A percentile compares a stretch with the other conserved stretches of the same genome.
Conservation (phyloP, 805 yeast genomes). For the Barnettozyma pratensis region DNA sequence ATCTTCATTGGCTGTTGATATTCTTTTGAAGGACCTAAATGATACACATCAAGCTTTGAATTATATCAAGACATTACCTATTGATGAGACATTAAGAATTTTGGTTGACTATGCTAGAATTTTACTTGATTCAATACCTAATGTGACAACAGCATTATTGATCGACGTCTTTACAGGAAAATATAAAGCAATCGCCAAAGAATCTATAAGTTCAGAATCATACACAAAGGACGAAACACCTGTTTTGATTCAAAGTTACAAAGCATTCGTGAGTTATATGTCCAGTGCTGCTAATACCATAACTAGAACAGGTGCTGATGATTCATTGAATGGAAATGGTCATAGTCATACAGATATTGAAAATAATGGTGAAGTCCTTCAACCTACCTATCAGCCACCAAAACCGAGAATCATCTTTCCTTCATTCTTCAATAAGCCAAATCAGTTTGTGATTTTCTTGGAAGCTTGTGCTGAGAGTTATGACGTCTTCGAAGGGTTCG, state of each 20-base stretch:
- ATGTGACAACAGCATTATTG: slow-evolving; percentile 74
- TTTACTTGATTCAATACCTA: slow-evolving; percentile 63
- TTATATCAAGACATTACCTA: slow-evolving; percentile 61
- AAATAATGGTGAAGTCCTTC: slow-evolving; percentile 1
- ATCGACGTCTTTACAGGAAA: slow-evolving; percentile 88
- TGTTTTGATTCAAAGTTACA: slow-evolving; percentile 43
- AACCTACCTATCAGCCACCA: slow-evolving; percentile 85
- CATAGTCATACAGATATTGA: neutral
- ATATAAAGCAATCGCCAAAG: slow-evolving; percentile 42
- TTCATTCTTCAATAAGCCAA: slow-evolving; percentile 78
- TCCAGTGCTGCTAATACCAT: slow-evolving; percentile 26
- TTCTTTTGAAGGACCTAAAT: slow-evolving; percentile 60
- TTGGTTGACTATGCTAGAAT: slow-evolving; percentile 60
- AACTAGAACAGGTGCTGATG: slow-evolving; percentile 12
- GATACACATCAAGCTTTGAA: slow-evolving; percentile 56
- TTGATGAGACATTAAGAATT: slow-evolving; percentile 73
- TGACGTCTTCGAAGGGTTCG: slow-evolving; percentile 64
- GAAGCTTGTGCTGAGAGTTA: slow-evolving; percentile 87
- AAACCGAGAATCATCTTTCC: slow-evolving; percentile 82
- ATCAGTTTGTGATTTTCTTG: slow-evolving; percentile 83
- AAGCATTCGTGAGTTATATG: slow-evolving; percentile 54
- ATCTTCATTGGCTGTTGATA: slow-evolving; percentile 70
- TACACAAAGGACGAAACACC: slow-evolving; percentile 15
- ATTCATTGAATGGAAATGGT: slow-evolving; percentile 7
- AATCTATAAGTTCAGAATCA: slow-evolving; percentile 14